These are phyloP conservation scores for Candida freyschussii DNA, from an alignment of 1,139 yeast species.

Conservation along the genomic window DNA sequence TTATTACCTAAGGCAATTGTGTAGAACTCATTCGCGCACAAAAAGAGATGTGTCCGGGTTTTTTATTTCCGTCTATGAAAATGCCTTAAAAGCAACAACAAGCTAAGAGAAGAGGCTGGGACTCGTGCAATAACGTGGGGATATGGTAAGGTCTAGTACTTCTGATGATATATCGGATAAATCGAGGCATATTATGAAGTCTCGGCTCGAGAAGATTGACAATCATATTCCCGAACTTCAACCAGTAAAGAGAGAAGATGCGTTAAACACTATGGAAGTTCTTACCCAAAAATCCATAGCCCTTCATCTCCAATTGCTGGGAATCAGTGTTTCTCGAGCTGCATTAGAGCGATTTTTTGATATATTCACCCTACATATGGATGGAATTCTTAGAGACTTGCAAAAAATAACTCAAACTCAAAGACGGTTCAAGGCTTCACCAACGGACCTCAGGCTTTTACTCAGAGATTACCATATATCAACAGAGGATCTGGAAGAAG, in stretches of 20 bases:
- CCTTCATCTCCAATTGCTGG: conserved; percentile 35
- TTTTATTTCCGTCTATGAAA: conserved; percentile 1
- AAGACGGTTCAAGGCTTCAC: conserved; percentile 56
- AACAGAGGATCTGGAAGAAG: conserved; percentile 41
- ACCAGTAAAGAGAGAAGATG: not conserved
- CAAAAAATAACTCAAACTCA: conserved; percentile 61
- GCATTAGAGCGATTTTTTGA: conserved; percentile 45
- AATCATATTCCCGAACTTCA: conserved; percentile 1
- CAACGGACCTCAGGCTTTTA: conserved; percentile 51
- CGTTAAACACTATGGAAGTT: conserved; percentile 18
- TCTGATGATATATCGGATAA: too few relatives aligned
- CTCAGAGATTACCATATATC: conserved; percentile 42
- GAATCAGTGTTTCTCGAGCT: conserved; percentile 35
- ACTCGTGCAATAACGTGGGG: too few relatives aligned
- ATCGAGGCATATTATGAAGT: too few relatives aligned
- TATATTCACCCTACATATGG: conserved; percentile 47
- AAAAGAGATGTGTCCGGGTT: too few relatives aligned
- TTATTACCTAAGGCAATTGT: too few relatives aligned
- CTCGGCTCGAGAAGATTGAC: conserved; percentile 2
- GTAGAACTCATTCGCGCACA: too few relatives aligned
- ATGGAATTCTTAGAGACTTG: conserved; percentile 41
- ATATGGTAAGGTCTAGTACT: too few relatives aligned
- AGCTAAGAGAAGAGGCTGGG: too few relatives aligned
- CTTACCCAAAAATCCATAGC: conserved; percentile 29
- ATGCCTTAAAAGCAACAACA: not conserved